Conservation (phyloP, 1,139 yeast species). For the Magnusiomyces fungicola region DNA sequence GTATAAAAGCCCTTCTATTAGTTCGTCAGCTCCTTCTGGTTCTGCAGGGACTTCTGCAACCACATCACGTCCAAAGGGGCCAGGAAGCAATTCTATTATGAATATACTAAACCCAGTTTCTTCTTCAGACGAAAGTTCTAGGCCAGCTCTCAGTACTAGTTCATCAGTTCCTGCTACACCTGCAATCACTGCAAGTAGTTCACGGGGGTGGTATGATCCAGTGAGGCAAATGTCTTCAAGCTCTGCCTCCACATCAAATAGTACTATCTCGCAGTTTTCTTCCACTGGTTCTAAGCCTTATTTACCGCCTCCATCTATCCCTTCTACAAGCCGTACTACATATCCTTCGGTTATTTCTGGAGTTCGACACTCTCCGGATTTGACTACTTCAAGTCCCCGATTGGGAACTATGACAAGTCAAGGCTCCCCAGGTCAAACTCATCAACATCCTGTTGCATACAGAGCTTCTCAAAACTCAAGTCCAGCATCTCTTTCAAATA, state of each 20-base stretch:
- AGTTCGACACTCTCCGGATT: neutral
- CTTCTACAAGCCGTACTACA: conserved; percentile 2
- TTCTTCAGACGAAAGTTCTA: neutral
- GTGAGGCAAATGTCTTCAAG: conserved; percentile 3
- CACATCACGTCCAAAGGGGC: too few relatives aligned
- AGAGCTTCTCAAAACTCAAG: conserved; percentile 2
- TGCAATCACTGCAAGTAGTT: neutral
- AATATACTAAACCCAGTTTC: conserved; percentile 6
- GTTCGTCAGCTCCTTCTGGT: too few relatives aligned
- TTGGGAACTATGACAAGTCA: neutral
- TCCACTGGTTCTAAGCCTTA: conserved; percentile 4
- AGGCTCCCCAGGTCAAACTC: neutral
- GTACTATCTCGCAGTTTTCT: neutral
- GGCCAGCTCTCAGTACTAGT: neutral
- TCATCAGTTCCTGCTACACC: neutral
- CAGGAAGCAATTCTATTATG: conserved; percentile 5
- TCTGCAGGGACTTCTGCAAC: too few relatives aligned
- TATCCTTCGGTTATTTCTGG: neutral
- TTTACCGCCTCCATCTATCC: conserved; percentile 3
- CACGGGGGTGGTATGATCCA: conserved; percentile 4
- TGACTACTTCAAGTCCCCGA: neutral
- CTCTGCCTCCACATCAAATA: neutral
- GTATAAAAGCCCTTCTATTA: conserved; percentile 4
- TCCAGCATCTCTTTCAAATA: conserved; percentile 4
- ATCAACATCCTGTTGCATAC: conserved; percentile 1